Conservation (phyloP, 2,329 filamentous ascomycete genomes). For the Cylindrodendrum hubeiense region DNA sequence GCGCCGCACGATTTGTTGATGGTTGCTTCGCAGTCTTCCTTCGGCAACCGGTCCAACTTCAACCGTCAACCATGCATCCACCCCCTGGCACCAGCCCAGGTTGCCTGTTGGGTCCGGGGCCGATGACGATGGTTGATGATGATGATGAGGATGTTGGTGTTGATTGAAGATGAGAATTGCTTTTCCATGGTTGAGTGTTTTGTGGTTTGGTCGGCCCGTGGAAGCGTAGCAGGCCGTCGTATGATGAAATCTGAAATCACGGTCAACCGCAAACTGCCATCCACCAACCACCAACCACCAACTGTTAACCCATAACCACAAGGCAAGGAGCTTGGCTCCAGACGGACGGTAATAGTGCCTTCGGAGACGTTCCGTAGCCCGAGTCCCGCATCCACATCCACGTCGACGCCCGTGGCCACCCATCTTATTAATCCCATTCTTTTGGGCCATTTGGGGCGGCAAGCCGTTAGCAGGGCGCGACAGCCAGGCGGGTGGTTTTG, state of each 20-base stretch:
- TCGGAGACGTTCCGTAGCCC: constrained; percentile 9
- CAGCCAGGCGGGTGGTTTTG: constrained; percentile 9
- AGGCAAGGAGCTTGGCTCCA: background rate
- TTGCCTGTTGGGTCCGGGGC: constrained; percentile 1
- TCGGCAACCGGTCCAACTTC: constrained; percentile 13
- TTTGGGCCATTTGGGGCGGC: constrained; percentile 6
- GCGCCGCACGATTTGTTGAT: constrained; percentile 18
- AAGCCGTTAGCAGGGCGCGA: constrained; percentile 16
- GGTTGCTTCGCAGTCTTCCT: constrained; percentile 14
- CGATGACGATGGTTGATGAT: constrained; percentile 1
- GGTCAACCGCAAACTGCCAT: background rate
- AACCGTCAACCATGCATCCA: constrained; percentile 1
- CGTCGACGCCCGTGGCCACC: background rate
- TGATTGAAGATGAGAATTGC: constrained; percentile 4
- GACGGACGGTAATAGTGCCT: background rate
- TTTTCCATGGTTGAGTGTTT: constrained; percentile 7
- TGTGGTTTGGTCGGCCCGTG: constrained; percentile 3
- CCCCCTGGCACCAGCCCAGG: constrained; percentile 2
- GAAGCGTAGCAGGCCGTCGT: background rate
- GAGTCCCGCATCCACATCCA: constrained; percentile 1
- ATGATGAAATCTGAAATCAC: background rate
- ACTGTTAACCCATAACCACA: background rate
- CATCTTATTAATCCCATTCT: constrained; percentile 12
- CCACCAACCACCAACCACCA: background rate
- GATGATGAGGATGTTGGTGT: constrained; percentile 3